Conservation (phyloP, 345 rosid species). For the rapeseed (Brassica napus) region DNA sequence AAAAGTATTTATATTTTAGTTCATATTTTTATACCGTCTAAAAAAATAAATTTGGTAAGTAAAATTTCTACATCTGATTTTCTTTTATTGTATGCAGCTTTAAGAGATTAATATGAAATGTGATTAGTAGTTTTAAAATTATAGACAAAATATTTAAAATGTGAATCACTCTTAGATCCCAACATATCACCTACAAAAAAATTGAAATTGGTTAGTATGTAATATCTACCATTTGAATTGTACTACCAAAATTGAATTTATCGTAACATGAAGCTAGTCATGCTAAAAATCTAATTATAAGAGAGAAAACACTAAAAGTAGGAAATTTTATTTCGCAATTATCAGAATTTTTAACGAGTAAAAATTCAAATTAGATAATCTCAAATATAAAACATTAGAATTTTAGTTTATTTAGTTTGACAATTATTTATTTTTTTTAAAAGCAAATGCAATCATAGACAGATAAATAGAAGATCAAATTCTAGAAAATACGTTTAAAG, state of each 20-base stretch:
- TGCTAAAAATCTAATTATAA: neutral
- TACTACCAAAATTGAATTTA: neutral
- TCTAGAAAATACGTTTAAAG: neutral
- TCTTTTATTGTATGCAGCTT: too few relatives aligned
- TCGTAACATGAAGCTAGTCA: neutral
- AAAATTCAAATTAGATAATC: neutral
- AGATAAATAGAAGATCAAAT: neutral
- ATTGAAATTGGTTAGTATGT: too few relatives aligned
- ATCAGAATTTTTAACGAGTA: neutral
- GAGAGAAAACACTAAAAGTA: neutral
- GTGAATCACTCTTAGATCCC: too few relatives aligned
- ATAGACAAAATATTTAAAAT: too few relatives aligned
- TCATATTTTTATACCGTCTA: too few relatives aligned
- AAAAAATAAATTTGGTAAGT: too few relatives aligned
- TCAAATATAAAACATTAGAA: neutral
- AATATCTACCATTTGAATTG: neutral
- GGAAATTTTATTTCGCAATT: neutral
- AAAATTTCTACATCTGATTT: too few relatives aligned
- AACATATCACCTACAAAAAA: neutral
- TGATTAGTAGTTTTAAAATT: too few relatives aligned
- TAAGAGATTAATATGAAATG: too few relatives aligned
- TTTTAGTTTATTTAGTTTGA: neutral
- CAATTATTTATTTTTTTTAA: too few relatives aligned
- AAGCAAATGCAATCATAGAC: neutral
- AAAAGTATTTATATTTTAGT: too few relatives aligned